phyloP scores from a whole-genome alignment of 2,329 filamentous ascomycete species.

The Penicillium hordei region DNA sequence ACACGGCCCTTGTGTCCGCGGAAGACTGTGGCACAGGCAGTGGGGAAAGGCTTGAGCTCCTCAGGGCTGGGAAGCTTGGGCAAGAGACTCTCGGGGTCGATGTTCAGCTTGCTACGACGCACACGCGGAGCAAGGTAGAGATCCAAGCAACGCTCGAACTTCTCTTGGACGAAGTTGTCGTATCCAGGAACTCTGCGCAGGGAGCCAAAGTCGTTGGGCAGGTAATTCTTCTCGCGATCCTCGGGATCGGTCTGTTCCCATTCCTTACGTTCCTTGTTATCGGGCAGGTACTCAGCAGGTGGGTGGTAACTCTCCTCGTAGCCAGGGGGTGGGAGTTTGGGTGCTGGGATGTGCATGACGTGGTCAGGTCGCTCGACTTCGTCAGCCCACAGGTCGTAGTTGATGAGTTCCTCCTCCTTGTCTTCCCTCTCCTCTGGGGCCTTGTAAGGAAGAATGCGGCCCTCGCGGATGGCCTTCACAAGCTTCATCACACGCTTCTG shows the following conservation, averaged over 20 bases:
- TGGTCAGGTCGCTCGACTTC: constrained; percentile 80
- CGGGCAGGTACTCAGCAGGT: constrained; percentile 88
- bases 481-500: constrained; percentile 96
- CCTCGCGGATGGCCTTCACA: constrained; percentile 91
- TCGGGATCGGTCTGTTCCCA: constrained; percentile 89
- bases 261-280: constrained; percentile 74
- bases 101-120: constrained; percentile 90
- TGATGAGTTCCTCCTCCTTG: constrained; percentile 67
- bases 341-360: constrained; percentile 90
- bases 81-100: constrained; percentile 87
- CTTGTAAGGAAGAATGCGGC: constrained; percentile 87
- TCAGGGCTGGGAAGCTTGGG: constrained; percentile 91
- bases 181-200: constrained; percentile 92
- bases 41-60: constrained; percentile 92
- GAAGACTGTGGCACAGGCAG: constrained; percentile 82
- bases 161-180: constrained; percentile 85
- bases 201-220: constrained; percentile 78
- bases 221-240: constrained; percentile 83
- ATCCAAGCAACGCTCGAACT: constrained; percentile 93
- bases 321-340: constrained; percentile 87
- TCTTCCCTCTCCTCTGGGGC: constrained; percentile 72
- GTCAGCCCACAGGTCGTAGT: constrained; percentile 93
- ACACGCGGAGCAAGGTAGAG: constrained; percentile 92
- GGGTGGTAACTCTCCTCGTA: constrained; percentile 98
- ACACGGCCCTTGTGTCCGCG: constrained; percentile 86